These are phyloP conservation scores for Podospora conica DNA, from an alignment of 495 filamentous ascomycete species.

Conservation along the genomic window DNA sequence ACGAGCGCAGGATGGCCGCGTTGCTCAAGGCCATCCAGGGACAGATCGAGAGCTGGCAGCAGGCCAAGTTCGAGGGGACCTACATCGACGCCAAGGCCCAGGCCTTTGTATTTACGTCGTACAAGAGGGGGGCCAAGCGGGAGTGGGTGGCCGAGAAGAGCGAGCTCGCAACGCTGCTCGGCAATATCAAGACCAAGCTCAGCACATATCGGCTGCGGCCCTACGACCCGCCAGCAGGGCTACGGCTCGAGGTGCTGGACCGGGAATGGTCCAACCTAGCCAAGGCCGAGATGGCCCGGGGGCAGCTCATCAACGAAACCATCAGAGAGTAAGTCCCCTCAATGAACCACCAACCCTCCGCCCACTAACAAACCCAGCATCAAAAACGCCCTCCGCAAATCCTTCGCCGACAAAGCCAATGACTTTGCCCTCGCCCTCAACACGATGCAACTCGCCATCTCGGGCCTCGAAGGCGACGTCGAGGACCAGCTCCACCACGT, in stretches of 20 bases:
- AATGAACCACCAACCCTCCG: neutral
- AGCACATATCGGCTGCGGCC: conserved; percentile 86
- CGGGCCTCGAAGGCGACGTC: conserved; percentile 88
- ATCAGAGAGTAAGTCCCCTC: conserved; percentile 71
- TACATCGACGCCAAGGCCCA: conserved; percentile 92
- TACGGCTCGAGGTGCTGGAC: conserved; percentile 74
- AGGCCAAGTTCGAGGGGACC: conserved; percentile 77
- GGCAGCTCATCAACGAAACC: conserved; percentile 93
- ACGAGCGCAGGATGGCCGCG: conserved; percentile 78
- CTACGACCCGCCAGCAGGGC: conserved; percentile 79
- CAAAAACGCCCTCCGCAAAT: conserved; percentile 86
- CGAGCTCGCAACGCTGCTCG: conserved; percentile 82
- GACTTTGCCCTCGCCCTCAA: conserved; percentile 93
- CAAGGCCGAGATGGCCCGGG: conserved; percentile 74
- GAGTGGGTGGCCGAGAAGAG: conserved; percentile 97
- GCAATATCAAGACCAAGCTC: conserved; percentile 99
- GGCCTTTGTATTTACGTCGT: conserved; percentile 67
- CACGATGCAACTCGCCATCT: conserved; percentile 86
- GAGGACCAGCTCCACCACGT: conserved; percentile 90
- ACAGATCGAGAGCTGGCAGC: conserved; percentile 69
- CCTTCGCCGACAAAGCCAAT: conserved; percentile 94
- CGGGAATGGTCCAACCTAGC: conserved; percentile 73
- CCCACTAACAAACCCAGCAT: conserved; percentile 47
- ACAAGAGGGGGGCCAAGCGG: conserved; percentile 83
- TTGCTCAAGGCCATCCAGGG: conserved; percentile 66